These are phyloP conservation scores for Lignosus rhinocerotis DNA, from an alignment of 1,284 basidiomycete genomes.

Conservation along the genomic window DNA sequence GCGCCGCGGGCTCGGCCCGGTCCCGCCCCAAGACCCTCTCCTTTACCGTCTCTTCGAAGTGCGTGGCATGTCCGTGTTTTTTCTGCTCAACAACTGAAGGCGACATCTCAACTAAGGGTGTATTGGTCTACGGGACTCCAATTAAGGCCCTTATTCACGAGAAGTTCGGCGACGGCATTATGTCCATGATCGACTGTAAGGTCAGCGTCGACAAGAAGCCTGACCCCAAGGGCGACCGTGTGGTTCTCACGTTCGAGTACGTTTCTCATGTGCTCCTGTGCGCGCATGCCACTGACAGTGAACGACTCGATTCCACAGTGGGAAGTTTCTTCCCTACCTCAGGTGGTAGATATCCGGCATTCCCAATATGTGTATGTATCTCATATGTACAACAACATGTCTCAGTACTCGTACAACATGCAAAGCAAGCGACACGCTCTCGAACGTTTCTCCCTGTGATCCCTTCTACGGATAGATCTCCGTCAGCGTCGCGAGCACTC, in stretches of 20 bases:
- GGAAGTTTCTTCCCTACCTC: conserved; percentile 74
- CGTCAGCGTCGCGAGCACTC: no score
- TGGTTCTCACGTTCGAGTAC: conserved; percentile 82
- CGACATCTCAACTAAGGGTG: conserved; percentile 42
- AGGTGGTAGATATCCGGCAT: conserved; percentile 47
- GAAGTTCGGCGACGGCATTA: conserved; percentile 92
- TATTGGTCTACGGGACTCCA: conserved; percentile 80
- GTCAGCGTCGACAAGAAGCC: conserved; percentile 72
- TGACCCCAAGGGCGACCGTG: conserved; percentile 83
- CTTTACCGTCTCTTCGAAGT: conserved; percentile 88
- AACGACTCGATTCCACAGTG: conserved; percentile 39
- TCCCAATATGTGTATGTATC: background rate
- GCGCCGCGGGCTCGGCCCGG: conserved; percentile 64
- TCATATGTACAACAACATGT: background rate
- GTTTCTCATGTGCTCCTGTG: conserved; percentile 34
- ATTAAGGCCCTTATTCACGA: conserved; percentile 88
- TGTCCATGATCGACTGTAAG: conserved; percentile 89
- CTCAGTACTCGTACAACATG: background rate
- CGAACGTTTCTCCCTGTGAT: no score
- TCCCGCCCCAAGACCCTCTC: conserved; percentile 78
- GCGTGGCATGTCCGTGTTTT: background rate
- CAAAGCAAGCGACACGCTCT: no score
- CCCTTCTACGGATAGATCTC: no score
- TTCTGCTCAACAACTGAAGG: background rate
- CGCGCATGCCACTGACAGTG: background rate